These are phyloP conservation scores for Rauvolfia tetraphylla DNA, from an alignment of 257 asterid genomes.

Conservation along the genomic window DNA sequence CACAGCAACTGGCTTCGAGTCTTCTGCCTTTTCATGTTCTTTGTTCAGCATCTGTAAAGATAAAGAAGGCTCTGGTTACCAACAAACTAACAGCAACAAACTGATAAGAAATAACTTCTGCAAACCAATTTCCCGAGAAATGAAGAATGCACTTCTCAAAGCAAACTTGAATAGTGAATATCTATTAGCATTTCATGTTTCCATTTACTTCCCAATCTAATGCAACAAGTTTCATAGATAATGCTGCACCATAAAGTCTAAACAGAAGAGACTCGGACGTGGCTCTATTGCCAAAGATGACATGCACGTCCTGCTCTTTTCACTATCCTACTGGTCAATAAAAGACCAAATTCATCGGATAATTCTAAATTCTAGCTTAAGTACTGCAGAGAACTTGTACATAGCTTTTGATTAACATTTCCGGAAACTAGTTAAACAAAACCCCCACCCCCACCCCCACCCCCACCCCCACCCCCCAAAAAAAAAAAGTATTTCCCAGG, in stretches of 20 bases:
- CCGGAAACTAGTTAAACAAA: background rate
- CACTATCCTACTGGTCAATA: background rate
- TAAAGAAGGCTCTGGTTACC: background rate
- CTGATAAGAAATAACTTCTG: background rate
- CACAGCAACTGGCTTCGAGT: conserved; percentile 67
- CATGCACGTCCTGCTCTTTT: background rate
- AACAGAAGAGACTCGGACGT: background rate
- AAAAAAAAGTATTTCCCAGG: too few species aligned
- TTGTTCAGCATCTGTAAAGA: conserved; percentile 83
- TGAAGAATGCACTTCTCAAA: background rate
- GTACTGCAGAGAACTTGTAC: background rate
- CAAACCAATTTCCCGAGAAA: background rate
- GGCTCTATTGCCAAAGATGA: background rate
- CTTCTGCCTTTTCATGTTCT: conserved; percentile 90
- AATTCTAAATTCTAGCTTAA: background rate
- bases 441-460: too few species aligned
- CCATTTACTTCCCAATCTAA: background rate
- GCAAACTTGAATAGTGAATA: background rate
- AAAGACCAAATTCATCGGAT: background rate
- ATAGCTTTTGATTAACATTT: background rate
- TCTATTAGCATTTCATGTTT: background rate
- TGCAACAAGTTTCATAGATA: background rate
- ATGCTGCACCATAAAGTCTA: background rate
- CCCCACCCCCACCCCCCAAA: too few species aligned
- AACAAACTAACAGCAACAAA: background rate